phyloP scores from a whole-genome alignment of 1,284 basidiomycete genomes.

The Ustilago loliicola region DNA sequence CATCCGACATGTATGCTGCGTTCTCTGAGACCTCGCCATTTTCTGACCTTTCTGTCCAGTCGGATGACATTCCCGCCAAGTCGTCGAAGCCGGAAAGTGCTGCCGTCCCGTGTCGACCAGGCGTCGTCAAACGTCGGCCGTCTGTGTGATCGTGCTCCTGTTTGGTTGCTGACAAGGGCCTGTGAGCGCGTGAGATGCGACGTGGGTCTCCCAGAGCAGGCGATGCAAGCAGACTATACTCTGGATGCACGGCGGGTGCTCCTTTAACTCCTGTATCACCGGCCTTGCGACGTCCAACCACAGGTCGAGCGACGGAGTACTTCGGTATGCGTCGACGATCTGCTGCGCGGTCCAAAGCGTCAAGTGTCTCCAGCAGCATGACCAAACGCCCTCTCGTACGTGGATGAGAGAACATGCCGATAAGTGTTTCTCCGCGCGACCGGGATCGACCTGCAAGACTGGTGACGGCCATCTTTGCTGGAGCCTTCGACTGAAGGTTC shows the following conservation, averaged over 20 bases:
- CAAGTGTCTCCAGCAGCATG: conserved; percentile 28
- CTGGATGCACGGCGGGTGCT: not conserved
- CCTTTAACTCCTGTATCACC: not conserved
- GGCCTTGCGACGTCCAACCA: not conserved
- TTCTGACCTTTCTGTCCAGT: conserved; percentile 55
- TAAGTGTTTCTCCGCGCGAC: conserved; percentile 13
- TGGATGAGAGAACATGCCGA: conserved; percentile 33
- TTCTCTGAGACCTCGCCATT: conserved; percentile 46
- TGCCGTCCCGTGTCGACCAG: conserved; percentile 10
- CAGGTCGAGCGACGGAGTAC: not conserved
- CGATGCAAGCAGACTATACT: not conserved
- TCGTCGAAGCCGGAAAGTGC: conserved; percentile 20
- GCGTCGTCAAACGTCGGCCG: conserved; percentile 11
- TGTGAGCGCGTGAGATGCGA: conserved; percentile 19
- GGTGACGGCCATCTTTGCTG: not conserved
- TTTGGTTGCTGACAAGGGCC: not conserved
- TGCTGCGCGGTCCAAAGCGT: conserved; percentile 27
- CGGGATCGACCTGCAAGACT: not conserved
- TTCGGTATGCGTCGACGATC: conserved; percentile 20
- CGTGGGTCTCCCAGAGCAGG: not conserved
- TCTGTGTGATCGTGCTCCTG: conserved; percentile 12
- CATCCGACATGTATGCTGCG: conserved; percentile 26
- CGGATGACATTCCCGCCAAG: conserved; percentile 47
- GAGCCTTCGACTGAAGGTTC: not conserved
- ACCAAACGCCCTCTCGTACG: conserved; percentile 28